phyloP scores from a whole-genome alignment of 495 filamentous ascomycete species.

The Xanthoparmelia taractica region DNA sequence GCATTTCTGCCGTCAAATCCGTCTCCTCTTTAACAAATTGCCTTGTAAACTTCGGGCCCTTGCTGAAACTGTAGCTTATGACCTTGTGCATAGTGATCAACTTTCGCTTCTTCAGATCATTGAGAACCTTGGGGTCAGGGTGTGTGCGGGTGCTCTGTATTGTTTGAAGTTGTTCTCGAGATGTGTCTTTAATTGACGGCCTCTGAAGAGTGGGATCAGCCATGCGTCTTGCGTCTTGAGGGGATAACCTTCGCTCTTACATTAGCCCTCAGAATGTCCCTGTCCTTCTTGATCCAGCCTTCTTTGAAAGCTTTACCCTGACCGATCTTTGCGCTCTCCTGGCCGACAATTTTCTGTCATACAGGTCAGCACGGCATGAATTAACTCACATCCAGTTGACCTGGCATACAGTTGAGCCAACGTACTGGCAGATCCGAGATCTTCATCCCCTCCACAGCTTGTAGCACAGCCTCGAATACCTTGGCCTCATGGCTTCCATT shows the following conservation, averaged over 20 bases:
- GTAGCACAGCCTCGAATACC: slow-evolving; percentile 78
- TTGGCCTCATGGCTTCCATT: slow-evolving; percentile 92
- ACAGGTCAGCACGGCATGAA: background rate
- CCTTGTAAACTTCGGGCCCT: slow-evolving; percentile 77
- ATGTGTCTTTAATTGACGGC: slow-evolving; percentile 69
- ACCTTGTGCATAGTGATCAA: slow-evolving; percentile 72
- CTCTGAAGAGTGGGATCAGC: slow-evolving; percentile 32
- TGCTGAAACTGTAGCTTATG: slow-evolving; percentile 72
- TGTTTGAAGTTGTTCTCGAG: slow-evolving; percentile 60
- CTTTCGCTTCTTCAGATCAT: slow-evolving; percentile 84
- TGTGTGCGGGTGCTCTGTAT: slow-evolving; percentile 62
- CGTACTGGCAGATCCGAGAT: slow-evolving; percentile 62
- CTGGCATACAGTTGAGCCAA: slow-evolving; percentile 28
- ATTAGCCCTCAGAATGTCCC: slow-evolving; percentile 51
- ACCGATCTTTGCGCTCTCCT: slow-evolving; percentile 80
- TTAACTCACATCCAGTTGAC: slow-evolving; percentile 14
- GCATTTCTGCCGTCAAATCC: slow-evolving; percentile 89
- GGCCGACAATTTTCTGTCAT: slow-evolving; percentile 61
- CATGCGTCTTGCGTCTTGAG: background rate
- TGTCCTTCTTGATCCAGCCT: slow-evolving; percentile 90
- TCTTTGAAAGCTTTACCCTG: slow-evolving; percentile 93
- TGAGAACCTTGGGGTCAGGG: slow-evolving; percentile 60
- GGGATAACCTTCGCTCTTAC: slow-evolving; percentile 13
- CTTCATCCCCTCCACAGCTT: slow-evolving; percentile 69
- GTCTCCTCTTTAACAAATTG: slow-evolving; percentile 90